Conservation (phyloP, 768 basidiomycete species). For the Suillus plorans region DNA sequence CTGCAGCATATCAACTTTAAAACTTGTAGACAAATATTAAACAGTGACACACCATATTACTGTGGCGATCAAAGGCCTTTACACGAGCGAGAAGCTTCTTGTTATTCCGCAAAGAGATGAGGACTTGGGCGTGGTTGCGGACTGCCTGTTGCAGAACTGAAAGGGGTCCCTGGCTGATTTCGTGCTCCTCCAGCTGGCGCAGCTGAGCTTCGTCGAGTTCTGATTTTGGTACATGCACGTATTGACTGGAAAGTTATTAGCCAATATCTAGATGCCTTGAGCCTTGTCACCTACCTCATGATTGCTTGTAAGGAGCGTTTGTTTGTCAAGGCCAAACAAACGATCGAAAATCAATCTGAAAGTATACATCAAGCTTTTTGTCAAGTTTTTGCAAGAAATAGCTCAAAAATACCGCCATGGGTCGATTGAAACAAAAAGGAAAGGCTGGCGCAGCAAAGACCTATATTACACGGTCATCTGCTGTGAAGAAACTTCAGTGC, state of each 20-base stretch:
- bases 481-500: slow-evolving; percentile 94
- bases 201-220: slow-evolving; percentile 97
- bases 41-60: slow-evolving; percentile 81
- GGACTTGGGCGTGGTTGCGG: slow-evolving; percentile 94
- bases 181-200: slow-evolving; percentile 94
- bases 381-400: background rate
- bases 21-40: background rate
- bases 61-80: slow-evolving; percentile 98
- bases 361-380: background rate
- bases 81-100: slow-evolving; percentile 95
- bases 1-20: slow-evolving; percentile 38
- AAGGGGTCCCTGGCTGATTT: slow-evolving; percentile 96
- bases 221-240: slow-evolving; percentile 93
- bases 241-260: slow-evolving; percentile 64
- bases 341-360: slow-evolving; percentile 4
- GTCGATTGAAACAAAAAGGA: slow-evolving; percentile 78
- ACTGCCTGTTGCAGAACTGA: slow-evolving; percentile 97
- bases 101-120: slow-evolving; percentile 97
- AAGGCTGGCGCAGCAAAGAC: slow-evolving; percentile 91
- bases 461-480: slow-evolving; percentile 85
- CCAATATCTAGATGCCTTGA: slow-evolving; percentile 6
- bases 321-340: slow-evolving; percentile 34
- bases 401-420: slow-evolving; percentile 47
- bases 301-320: slow-evolving; percentile 19
- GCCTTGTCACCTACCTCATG: slow-evolving; percentile 31